Conservation (phyloP, 805 yeast genomes). For the Trichomonascus vanleenenianus region DNA sequence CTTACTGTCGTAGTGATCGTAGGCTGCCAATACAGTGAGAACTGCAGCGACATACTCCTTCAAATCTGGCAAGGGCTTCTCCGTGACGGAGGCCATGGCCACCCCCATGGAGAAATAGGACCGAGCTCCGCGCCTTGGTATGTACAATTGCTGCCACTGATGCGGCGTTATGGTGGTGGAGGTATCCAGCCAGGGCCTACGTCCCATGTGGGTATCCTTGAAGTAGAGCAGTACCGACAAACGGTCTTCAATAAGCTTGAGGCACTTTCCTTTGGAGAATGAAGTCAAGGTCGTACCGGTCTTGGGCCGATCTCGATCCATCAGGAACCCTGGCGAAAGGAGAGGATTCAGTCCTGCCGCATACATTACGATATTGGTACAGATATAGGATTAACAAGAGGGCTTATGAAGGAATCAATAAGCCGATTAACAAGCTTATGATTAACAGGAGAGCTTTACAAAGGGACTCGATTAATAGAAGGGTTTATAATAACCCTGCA, state of each 20-base stretch:
- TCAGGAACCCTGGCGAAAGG: neutral
- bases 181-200: constrained; percentile 5
- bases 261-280: constrained; percentile 2
- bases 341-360: neutral
- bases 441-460: too few species aligned
- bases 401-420: too few species aligned
- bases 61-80: neutral
- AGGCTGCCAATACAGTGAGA: constrained; percentile 8
- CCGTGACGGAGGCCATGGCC: constrained; percentile 5
- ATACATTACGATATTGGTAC: too few species aligned
- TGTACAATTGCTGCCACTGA: constrained; percentile 8
- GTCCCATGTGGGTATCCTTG: constrained; percentile 3
- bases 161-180: neutral
- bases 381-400: too few species aligned
- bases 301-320: neutral
- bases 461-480: too few species aligned
- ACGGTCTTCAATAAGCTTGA: neutral
- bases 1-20: constrained; percentile 6
- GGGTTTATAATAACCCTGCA: too few species aligned
- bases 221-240: neutral
- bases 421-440: too few species aligned
- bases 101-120: constrained; percentile 13
- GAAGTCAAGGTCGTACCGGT: neutral
- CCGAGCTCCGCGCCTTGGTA: constrained; percentile 4
- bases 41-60: constrained; percentile 6